These are phyloP conservation scores for Wickerhamomyces sydowiorum DNA, from an alignment of 805 yeast genomes.

Conservation along the genomic window DNA sequence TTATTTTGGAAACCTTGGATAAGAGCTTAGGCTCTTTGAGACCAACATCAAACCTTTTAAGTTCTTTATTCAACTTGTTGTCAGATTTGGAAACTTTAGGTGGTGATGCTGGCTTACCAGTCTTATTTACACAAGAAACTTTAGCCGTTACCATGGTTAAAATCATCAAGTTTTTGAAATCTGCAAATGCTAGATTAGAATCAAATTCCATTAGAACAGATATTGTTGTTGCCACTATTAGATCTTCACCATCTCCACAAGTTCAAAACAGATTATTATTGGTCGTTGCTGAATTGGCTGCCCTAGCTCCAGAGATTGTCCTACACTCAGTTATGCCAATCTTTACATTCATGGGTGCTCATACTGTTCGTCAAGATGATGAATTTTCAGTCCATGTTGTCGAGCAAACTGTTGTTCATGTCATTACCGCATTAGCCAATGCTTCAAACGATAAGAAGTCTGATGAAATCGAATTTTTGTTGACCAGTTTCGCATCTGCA, in stretches of 20 bases:
- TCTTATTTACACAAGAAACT: slow-evolving; percentile 85
- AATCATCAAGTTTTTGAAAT: slow-evolving; percentile 52
- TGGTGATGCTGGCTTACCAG: slow-evolving; percentile 87
- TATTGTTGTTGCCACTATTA: slow-evolving; percentile 81
- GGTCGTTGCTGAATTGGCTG: slow-evolving; percentile 82
- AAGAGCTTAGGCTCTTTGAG: slow-evolving; percentile 25
- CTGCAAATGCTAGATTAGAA: slow-evolving; percentile 37
- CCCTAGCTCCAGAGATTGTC: slow-evolving; percentile 84
- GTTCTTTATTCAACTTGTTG: slow-evolving; percentile 51
- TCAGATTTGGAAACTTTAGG: slow-evolving; percentile 82
- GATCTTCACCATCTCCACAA: slow-evolving; percentile 88
- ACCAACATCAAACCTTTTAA: slow-evolving; percentile 39
- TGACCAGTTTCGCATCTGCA: slow-evolving; percentile 90
- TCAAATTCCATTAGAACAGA: slow-evolving; percentile 78
- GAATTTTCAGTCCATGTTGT: slow-evolving; percentile 90
- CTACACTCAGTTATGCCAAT: slow-evolving; percentile 99
- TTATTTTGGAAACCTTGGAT: slow-evolving; percentile 76
- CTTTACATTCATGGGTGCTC: slow-evolving; percentile 98
- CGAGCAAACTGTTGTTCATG: slow-evolving; percentile 84
- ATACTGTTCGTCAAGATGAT: slow-evolving; percentile 93
- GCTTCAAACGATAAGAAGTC: slow-evolving; percentile 33
- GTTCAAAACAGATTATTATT: slow-evolving; percentile 84
- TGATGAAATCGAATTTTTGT: slow-evolving; percentile 75
- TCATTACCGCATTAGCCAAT: slow-evolving; percentile 81
- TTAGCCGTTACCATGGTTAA: slow-evolving; percentile 80